Base-by-base conservation (phyloP, 352 stramenopile species). In the Globisporangium spinosum region DNA sequence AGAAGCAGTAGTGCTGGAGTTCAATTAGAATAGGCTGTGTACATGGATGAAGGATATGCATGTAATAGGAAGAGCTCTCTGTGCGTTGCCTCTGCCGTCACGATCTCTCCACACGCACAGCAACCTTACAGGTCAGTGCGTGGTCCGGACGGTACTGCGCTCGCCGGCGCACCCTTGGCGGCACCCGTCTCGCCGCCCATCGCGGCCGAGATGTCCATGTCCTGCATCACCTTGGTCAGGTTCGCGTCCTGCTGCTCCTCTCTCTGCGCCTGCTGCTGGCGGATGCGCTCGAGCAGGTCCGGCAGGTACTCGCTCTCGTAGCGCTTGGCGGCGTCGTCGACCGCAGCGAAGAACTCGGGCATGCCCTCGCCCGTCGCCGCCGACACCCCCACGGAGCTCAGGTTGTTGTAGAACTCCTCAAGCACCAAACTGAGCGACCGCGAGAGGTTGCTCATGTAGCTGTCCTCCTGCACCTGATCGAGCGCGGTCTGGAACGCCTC, bases 401-500 rank as follows among this genome's bases (percentile, higher is more conserved):
- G 87, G 64, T 96, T 97, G 71, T 91, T 96, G 82, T 99, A 99
- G 75, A 91, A 97, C 77, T 87, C 86, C 72, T 87, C 83, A n/a
- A 95, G 73, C 32, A 93, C 91, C 7, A 98, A 78, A 64, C 87
- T 93, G 8, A 98, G 76, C 58, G 92, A 98, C 49, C 92, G 85
- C 23, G 91, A 98, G 35, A 98, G 81, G 43, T 84, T 96, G 63
- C 86, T 79, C 83, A 98, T 97, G 80, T 98, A 98, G 62, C 81
- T 94, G 61, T 97, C 89, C 63, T 97, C 91, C 65, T 91, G 83
- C 49, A 81, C 78, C 22, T 92, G 71, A 71, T 99, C 97, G 63
- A 99, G 75, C 38, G 97, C 97, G 45, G 97, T 91, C 78, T 99
- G 97, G 77, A 99, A 99, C 17, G 81, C 84, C 75, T 99, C 97